These are phyloP conservation scores for Pichia sp. DNA, from an alignment of 1,139 yeast species.

Conservation along the genomic window DNA sequence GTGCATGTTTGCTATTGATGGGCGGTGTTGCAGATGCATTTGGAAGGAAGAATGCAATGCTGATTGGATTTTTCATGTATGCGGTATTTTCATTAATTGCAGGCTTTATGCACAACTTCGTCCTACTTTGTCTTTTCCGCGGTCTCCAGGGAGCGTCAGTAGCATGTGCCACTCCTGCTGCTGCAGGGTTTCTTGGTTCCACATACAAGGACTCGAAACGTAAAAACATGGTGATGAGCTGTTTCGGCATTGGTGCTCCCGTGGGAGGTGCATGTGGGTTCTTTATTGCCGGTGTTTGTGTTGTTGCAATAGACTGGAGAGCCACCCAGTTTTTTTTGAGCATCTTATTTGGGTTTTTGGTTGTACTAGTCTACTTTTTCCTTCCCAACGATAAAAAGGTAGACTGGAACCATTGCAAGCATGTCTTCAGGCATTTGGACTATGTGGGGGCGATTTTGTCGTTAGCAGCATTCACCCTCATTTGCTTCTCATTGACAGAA, in stretches of 20 bases:
- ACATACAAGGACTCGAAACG: constrained; percentile 37
- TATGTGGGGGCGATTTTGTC: constrained; percentile 40
- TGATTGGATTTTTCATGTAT: constrained; percentile 34
- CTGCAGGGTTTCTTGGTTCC: constrained; percentile 43
- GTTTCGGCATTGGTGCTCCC: constrained; percentile 45
- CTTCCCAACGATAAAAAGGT: constrained; percentile 34
- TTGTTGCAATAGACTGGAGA: constrained; percentile 39
- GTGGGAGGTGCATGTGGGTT: constrained; percentile 41
- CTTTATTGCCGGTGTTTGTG: constrained; percentile 41
- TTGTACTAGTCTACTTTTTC: constrained; percentile 30
- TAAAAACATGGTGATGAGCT: constrained; percentile 41
- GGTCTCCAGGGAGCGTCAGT: constrained; percentile 42
- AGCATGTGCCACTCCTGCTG: constrained; percentile 42
- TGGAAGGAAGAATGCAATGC: constrained; percentile 39
- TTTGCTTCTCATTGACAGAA: constrained; percentile 42
- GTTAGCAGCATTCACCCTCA: constrained; percentile 37
- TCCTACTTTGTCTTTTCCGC: constrained; percentile 37
- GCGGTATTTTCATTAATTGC: constrained; percentile 37
- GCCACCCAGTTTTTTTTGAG: constrained; percentile 39
- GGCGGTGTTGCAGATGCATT: constrained; percentile 45
- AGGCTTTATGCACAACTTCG: constrained; percentile 39
- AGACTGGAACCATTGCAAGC: constrained; percentile 26
- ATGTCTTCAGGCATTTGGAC: constrained; percentile 33
- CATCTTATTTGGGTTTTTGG: constrained; percentile 34
- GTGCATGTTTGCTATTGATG: constrained; percentile 39